Evolutionary conservation across 768 basidiomycete genomes (phyloP), one percentile per base, ranked within the genome.

Genomic region (Podaxis pistillaris): DNA sequence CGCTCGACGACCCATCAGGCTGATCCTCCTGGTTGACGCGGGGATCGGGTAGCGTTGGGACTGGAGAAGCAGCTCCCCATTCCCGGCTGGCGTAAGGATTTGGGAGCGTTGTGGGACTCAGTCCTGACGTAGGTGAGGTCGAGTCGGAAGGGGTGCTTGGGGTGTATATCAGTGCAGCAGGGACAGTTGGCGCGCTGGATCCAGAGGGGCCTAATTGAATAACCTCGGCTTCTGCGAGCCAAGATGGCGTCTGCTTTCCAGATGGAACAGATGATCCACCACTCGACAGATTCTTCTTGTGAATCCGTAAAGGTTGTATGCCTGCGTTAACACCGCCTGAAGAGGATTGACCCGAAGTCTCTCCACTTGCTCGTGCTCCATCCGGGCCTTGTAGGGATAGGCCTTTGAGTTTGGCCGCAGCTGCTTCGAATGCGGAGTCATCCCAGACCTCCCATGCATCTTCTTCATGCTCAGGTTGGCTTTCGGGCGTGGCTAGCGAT

Each of bases 371-470:
- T 37, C 28, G 58, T 4, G 36, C 12, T 24, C 19, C 22, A 17
- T 30, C 26, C 11, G 7, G 22, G 22, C 22, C 38, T 22, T 28
- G 47, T 17, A 59, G 8, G 22, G 58, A 59, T 6, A 38, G 36
- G 3, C 15, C 47, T 50, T 60, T 36, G 17, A 52, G 40, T 19
- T 62, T 40, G 22, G 38, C 12, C 9, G 51, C 54, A 52, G 67
- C 50, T 36, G 47, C 65, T 57, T 71, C 68, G 56, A 74, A 75
- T 30, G 67, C 67, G 26, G 63, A 60, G 53, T 71, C 70, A 60
- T 84, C 78, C 78, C 83, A 86, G 50, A 72, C 72, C 68, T 84
- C 80, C 79, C 81, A 84, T 65, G 76, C 78, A 17, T 80, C 79
- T 33, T 75, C 75, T 33, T 75, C 75, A 12, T 49, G 26, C 11